Evolutionary conservation across 2,329 filamentous ascomycete species (phyloP).

Genomic region (Coniochaeta pulveracea): DNA sequence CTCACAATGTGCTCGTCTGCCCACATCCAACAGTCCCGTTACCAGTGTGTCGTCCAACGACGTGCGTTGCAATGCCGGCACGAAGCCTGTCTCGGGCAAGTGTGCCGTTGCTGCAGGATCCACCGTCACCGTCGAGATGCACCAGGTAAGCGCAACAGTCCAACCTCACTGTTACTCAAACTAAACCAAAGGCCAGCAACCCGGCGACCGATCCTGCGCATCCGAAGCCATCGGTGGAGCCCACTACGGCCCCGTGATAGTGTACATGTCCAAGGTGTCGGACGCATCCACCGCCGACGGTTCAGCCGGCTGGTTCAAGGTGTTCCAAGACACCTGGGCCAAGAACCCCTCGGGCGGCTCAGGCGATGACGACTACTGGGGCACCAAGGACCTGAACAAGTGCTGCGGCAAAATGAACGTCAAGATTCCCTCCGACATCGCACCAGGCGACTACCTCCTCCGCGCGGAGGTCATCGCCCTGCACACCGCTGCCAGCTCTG

Average conservation of each 20-base stretch:
- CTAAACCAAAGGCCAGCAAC: slow-evolving; percentile 19
- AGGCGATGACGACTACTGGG: slow-evolving; percentile 33
- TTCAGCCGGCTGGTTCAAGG: slow-evolving; percentile 37
- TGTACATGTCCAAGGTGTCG: slow-evolving; percentile 35
- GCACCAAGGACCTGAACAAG: slow-evolving; percentile 27
- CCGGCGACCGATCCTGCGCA: slow-evolving; percentile 26
- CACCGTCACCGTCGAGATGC: slow-evolving; percentile 45
- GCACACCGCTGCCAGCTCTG: slow-evolving; percentile 25
- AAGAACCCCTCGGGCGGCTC: slow-evolving; percentile 19
- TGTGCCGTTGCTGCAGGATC: slow-evolving; percentile 34
- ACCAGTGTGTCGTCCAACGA: slow-evolving; percentile 1
- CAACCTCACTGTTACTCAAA: neutral
- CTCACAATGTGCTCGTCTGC: slow-evolving; percentile 1
- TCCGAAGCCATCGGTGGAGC: slow-evolving; percentile 39
- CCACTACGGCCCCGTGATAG: slow-evolving; percentile 37
- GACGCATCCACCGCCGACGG: slow-evolving; percentile 31
- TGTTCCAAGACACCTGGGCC: slow-evolving; percentile 32
- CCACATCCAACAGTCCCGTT: neutral
- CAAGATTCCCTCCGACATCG: slow-evolving; percentile 19
- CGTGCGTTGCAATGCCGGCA: slow-evolving; percentile 2
- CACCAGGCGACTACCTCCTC: slow-evolving; percentile 29
- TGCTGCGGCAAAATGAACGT: slow-evolving; percentile 29
- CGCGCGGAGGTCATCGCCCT: slow-evolving; percentile 37
- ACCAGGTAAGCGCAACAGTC: slow-evolving; percentile 29
- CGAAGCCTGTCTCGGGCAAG: slow-evolving; percentile 10